Base-by-base conservation (phyloP, 2,329 filamentous ascomycete genomes). In the Scopulariopsis brevicaulis region DNA sequence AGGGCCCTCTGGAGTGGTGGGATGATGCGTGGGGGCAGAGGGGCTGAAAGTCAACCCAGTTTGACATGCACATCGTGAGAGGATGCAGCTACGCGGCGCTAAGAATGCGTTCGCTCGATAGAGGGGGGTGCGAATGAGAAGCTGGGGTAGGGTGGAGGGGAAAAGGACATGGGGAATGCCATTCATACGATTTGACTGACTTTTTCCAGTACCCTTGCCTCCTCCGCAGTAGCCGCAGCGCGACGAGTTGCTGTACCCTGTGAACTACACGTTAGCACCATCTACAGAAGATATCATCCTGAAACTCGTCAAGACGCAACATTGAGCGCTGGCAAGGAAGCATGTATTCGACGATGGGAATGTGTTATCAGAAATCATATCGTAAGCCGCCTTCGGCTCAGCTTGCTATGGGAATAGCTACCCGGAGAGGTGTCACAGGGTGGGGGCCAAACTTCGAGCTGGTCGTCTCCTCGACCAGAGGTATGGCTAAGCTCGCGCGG, bases 201-300 rank as follows among this genome's bases (percentile, higher is more conserved):
- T 75, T 64, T 74, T 57, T 25, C 34, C 50, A 53, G 28, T 71
- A 60, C 72, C 73, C 65, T 68, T 69, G 55, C 71, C 67, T 62
- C 74, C 74, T 62, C 74, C 74, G 67, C 79, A 81, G 65, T 81
- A 81, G 56, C 78, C 78, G 65, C 79, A 81, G 63, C 70, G 75
- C 52, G 75, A 73, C 40, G 78, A 79, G 59, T 74, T 77, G 60
- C 72, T 75, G 65, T 81, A 81, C 50, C 78, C 78, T 81, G 58
- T 18, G 34, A 25, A 14, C 25, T 14, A 11, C n/a, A 22, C 20
- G 12, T 50, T 50, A 50, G 46, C 22, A 40, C 11, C 18, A 4
- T 40, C 4, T 3, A 18, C 37, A 15, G 12, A 15, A 14, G 12
- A 24, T 24, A 14, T 50, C 20, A n/a, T 7, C 40, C 40, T 32